Base-by-base conservation (phyloP, 257 asterid species). In the Prunella vulgaris region DNA sequence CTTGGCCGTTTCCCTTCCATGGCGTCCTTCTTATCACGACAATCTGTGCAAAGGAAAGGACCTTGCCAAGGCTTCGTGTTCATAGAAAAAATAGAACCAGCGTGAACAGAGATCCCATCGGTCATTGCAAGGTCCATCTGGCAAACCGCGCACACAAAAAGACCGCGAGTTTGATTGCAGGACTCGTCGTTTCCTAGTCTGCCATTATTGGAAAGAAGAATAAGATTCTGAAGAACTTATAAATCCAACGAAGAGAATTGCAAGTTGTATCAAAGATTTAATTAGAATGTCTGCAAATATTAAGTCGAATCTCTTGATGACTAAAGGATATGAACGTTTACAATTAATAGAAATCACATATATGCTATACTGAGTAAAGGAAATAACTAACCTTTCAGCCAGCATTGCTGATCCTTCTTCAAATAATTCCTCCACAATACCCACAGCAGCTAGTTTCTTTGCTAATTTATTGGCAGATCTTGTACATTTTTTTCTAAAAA, bases 371-470 rank as follows among this genome's bases (percentile, higher is more conserved):
- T 28, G 32, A 7, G 13, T 53, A 4, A 53, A 7, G 17, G 42
- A 25, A 20, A 67, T 30, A 51, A 46, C 78, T 48, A 69, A 93
- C 99, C 97, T 88, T 80, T 93, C 99, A 30, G 96, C 95, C 64
- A 93, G 99, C 91, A 93, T 86, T 21, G 97, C 97, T 35, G 97
- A 90, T 27, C 97, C 97, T 81, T 90, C 93, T 74, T 90, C 97
- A 24, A 86, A 90, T 57, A 90, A 71, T 65, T 90, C 97, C 81
- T 87, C 97, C 10, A 88, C 95, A 15, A 79, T 81, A 64, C 93
- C 88, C 48, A 87, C 84, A 58, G 88, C 82, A 0, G 93, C 84
- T 33, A 87, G 74, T 53, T 70, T 80, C 77, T 58, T 78, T 28
- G 86, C 59, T 77, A 68, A 64, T 65, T 69, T 80, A 40, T 66